A percentile compares a stretch with the other conserved stretches of the same genome.
Conservation (phyloP, 768 basidiomycete species). For the Pisolithus marmoratus region DNA sequence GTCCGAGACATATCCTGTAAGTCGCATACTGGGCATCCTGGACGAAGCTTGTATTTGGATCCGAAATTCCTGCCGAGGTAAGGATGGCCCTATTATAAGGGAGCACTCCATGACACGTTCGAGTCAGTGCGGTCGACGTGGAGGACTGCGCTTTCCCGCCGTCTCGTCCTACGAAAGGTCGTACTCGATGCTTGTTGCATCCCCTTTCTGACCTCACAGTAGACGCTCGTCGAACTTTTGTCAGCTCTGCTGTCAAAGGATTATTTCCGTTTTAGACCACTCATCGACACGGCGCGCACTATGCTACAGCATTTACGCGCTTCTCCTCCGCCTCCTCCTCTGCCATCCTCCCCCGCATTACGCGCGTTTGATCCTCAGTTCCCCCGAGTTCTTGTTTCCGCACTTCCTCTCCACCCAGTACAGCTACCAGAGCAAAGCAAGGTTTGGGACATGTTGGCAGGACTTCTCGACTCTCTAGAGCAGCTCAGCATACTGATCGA, state of each 20-base stretch:
- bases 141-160: conserved; percentile 45
- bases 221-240: conserved; percentile 24
- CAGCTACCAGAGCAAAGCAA: conserved; percentile 41
- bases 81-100: background rate
- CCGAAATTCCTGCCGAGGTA: conserved; percentile 38
- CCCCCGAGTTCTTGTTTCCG: conserved; percentile 59
- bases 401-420: conserved; percentile 63
- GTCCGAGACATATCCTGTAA: conserved; percentile 55
- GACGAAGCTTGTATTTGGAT: conserved; percentile 65
- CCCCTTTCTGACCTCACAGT: conserved; percentile 4
- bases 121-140: conserved; percentile 41
- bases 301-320: conserved; percentile 9
- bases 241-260: conserved; percentile 22
- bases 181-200: background rate
- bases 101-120: conserved; percentile 2
- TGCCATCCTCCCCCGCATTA: conserved; percentile 40
- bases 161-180: conserved; percentile 59
- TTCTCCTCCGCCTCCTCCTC: conserved; percentile 33
- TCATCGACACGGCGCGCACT: conserved; percentile 15
- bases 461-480: conserved; percentile 50
- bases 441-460: conserved; percentile 47
- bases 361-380: conserved; percentile 63
- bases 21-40: conserved; percentile 46
- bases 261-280: conserved; percentile 14
- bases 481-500: conserved; percentile 44